Evolutionary conservation across 768 basidiomycete genomes (phyloP).

Genomic region (Cystobasidiopsis lactophilus): DNA sequence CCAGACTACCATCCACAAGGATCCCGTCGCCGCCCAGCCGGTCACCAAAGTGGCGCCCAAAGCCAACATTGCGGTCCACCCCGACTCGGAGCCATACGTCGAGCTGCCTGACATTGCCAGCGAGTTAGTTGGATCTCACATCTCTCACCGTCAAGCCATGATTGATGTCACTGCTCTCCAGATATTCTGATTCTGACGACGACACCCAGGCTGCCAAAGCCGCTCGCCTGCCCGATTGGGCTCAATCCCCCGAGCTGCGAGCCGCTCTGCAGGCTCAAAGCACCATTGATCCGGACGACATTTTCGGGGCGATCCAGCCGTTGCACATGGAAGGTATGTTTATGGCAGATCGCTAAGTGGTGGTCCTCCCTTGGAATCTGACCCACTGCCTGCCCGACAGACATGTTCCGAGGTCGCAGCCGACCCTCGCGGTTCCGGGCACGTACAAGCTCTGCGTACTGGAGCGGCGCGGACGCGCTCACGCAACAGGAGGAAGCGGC

Average conservation of each 20-base stretch:
- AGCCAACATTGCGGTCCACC: neutral
- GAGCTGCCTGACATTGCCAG: slow-evolving; percentile 91
- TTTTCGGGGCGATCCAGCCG: slow-evolving; percentile 73
- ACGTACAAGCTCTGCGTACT: slow-evolving; percentile 82
- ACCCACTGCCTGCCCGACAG: slow-evolving; percentile 19
- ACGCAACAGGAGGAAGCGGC: slow-evolving; percentile 63
- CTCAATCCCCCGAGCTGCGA: slow-evolving; percentile 66
- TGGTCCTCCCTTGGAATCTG: too few species aligned
- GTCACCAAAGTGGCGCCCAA: too few species aligned
- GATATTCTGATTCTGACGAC: slow-evolving; percentile 84
- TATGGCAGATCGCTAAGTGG: neutral
- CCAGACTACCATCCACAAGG: neutral
- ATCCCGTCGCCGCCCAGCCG: too few species aligned
- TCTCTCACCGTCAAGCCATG: neutral
- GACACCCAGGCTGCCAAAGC: slow-evolving; percentile 51
- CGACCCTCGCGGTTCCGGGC: slow-evolving; percentile 68
- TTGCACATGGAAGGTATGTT: slow-evolving; percentile 47
- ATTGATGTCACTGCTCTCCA: slow-evolving; percentile 2
- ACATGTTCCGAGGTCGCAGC: slow-evolving; percentile 57
- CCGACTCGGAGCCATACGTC: slow-evolving; percentile 23
- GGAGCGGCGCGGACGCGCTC: slow-evolving; percentile 70
- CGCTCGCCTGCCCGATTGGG: slow-evolving; percentile 55
- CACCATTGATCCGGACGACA: slow-evolving; percentile 46
- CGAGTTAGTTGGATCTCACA: slow-evolving; percentile 30
- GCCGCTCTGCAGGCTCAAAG: slow-evolving; percentile 60